Conservation (phyloP, 768 basidiomycete genomes). For the Suillus hirtellus region DNA sequence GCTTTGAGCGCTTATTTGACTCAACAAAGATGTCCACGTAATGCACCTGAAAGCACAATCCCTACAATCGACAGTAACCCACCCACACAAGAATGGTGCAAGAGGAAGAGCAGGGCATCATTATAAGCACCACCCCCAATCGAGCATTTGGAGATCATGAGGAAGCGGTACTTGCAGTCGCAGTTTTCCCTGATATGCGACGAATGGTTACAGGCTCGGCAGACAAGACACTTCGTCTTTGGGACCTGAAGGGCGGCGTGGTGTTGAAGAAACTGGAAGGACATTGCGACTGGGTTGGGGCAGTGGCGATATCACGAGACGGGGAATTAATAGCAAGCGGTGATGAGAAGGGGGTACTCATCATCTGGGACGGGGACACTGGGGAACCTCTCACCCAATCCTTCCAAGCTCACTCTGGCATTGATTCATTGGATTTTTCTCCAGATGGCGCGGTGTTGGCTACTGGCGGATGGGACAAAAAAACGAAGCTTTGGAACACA, state of each 20-base stretch:
- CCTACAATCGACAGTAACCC: not conserved
- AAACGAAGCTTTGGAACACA: not conserved
- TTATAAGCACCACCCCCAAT: not conserved
- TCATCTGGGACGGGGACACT: not conserved
- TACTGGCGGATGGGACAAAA: not conserved
- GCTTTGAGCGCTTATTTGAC: not conserved
- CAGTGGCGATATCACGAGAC: not conserved
- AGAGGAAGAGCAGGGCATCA: not conserved
- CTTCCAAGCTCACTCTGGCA: not conserved
- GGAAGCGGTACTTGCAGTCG: not conserved
- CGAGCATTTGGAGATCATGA: not conserved
- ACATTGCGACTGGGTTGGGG: not conserved
- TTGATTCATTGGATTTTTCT: not conserved
- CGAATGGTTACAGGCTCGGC: not conserved
- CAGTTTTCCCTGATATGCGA: conserved; percentile 2
- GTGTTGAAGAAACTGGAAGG: not conserved
- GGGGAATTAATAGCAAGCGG: not conserved
- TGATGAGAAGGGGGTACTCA: not conserved
- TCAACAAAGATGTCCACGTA: not conserved
- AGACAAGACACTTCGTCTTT: conserved; percentile 1
- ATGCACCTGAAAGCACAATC: not conserved
- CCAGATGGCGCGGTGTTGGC: not conserved
- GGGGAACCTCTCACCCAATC: not conserved
- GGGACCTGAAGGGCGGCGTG: not conserved
- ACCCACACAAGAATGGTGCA: not conserved